phyloP scores from a whole-genome alignment of 805 yeast genomes.

The Pichia thaimueangensis region DNA sequence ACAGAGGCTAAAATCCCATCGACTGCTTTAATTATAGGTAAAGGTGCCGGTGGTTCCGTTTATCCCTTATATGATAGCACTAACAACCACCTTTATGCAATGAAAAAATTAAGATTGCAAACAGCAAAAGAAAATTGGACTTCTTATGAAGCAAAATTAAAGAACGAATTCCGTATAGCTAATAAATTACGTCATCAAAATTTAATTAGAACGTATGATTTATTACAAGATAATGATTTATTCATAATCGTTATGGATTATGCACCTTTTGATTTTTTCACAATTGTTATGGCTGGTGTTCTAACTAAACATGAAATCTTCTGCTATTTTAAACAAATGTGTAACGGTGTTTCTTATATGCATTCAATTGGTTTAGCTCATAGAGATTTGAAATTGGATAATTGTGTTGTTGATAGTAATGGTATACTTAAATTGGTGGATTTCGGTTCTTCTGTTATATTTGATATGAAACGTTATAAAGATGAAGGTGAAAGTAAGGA shows the following conservation, averaged over 20 bases:
- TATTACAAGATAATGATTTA: constrained; percentile 58
- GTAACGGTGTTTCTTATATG: constrained; percentile 66
- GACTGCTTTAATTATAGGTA: constrained; percentile 40
- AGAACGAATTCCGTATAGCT: constrained; percentile 78
- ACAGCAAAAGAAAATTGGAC: constrained; percentile 53
- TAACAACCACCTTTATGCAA: constrained; percentile 61
- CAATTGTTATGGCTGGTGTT: constrained; percentile 83
- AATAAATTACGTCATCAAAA: constrained; percentile 73
- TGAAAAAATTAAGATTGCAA: constrained; percentile 75
- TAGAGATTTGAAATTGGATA: constrained; percentile 87
- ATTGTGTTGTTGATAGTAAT: constrained; percentile 71
- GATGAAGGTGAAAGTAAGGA: constrained; percentile 2
- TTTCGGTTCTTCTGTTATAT: constrained; percentile 88
- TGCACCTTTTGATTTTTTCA: constrained; percentile 86
- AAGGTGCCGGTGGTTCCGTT: constrained; percentile 96
- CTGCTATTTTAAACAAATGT: constrained; percentile 80
- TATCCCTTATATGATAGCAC: constrained; percentile 58
- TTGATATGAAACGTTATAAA: constrained; percentile 31
- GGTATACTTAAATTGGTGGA: constrained; percentile 87
- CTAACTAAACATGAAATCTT: constrained; percentile 64
- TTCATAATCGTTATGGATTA: constrained; percentile 86
- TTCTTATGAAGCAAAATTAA: constrained; percentile 72
- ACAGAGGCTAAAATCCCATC: constrained; percentile 7
- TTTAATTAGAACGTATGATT: constrained; percentile 73
- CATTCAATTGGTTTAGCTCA: constrained; percentile 86